Evolutionary conservation across 2,329 filamentous ascomycete genomes (phyloP).

Genomic region (Achaetomium macrosporum): DNA sequence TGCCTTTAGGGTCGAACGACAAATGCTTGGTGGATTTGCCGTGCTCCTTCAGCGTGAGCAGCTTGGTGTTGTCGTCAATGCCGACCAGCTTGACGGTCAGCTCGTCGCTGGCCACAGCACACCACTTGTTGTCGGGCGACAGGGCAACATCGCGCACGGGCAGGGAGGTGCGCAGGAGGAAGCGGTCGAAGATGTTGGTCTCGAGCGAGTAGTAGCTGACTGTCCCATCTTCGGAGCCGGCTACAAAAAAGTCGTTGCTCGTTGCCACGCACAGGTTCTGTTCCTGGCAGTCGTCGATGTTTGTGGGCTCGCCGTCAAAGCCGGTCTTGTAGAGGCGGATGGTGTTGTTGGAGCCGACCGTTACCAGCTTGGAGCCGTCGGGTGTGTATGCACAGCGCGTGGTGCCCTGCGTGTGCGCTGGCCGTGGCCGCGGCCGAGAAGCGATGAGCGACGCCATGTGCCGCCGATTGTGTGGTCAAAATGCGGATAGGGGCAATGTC

Average conservation of each 20-base stretch:
- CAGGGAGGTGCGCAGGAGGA: constrained; percentile 76
- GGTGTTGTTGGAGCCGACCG: constrained; percentile 87
- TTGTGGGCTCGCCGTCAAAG: constrained; percentile 85
- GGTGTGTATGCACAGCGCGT: constrained; percentile 88
- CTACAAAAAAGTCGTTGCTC: constrained; percentile 74
- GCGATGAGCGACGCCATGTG: constrained; percentile 37
- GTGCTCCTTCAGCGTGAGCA: constrained; percentile 78
- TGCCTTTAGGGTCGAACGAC: constrained; percentile 75
- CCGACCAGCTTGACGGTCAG: constrained; percentile 85
- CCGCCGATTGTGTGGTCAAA: constrained; percentile 3
- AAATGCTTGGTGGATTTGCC: constrained; percentile 85
- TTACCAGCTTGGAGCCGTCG: constrained; percentile 79
- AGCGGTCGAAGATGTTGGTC: constrained; percentile 67
- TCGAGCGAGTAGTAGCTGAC: constrained; percentile 87
- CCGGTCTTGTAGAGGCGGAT: constrained; percentile 89
- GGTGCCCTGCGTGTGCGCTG: constrained; percentile 75
- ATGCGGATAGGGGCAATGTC: not conserved
- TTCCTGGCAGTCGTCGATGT: constrained; percentile 86
- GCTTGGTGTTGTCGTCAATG: constrained; percentile 67
- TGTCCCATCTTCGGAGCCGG: constrained; percentile 91
- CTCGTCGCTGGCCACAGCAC: constrained; percentile 94
- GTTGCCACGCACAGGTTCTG: constrained; percentile 76
- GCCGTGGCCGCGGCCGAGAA: constrained; percentile 54
- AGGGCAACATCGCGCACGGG: constrained; percentile 82
- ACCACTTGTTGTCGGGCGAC: constrained; percentile 77